Conservation (phyloP, 2,329 filamentous ascomycete genomes). For the Escovopsis weberi region DNA sequence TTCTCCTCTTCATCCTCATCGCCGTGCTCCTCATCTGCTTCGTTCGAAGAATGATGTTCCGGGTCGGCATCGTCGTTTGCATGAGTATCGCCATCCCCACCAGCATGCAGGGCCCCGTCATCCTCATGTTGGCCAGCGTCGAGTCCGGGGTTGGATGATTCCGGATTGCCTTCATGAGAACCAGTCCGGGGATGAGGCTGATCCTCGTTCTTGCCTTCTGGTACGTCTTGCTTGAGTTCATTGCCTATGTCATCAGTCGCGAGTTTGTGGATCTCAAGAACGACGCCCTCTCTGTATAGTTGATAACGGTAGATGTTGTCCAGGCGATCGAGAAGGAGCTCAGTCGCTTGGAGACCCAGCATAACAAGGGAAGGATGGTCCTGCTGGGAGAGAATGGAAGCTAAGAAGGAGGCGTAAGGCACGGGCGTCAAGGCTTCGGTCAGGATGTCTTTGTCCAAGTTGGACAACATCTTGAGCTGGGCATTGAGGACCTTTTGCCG, state of each 20-base stretch:
- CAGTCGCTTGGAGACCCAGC: constrained; percentile 75
- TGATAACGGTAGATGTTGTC: constrained; percentile 88
- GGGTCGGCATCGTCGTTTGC: constrained; percentile 20
- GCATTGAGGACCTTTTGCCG: constrained; percentile 89
- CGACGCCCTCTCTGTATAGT: constrained; percentile 92
- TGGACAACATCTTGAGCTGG: constrained; percentile 96
- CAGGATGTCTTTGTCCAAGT: constrained; percentile 73
- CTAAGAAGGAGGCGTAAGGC: constrained; percentile 88
- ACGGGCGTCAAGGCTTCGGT: constrained; percentile 75
- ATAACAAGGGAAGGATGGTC: constrained; percentile 82
- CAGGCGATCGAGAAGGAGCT: constrained; percentile 70
- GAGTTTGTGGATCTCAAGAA: constrained; percentile 76
- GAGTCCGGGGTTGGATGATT: constrained; percentile 16
- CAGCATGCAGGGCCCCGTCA: neutral
- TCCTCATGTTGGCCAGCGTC: constrained; percentile 14
- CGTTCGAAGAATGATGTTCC: constrained; percentile 25
- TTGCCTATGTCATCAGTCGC: constrained; percentile 33
- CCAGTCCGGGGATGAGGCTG: constrained; percentile 1
- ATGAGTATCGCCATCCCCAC: constrained; percentile 1
- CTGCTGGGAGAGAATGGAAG: constrained; percentile 87
- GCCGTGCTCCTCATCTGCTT: constrained; percentile 34
- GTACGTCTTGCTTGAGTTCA: neutral
- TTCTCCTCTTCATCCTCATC: constrained; percentile 37
- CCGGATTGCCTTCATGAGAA: constrained; percentile 8
- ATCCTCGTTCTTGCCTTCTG: constrained; percentile 2